phyloP scores from a whole-genome alignment of 179 eudicot species.

The Sideroxylon spinosum region DNA sequence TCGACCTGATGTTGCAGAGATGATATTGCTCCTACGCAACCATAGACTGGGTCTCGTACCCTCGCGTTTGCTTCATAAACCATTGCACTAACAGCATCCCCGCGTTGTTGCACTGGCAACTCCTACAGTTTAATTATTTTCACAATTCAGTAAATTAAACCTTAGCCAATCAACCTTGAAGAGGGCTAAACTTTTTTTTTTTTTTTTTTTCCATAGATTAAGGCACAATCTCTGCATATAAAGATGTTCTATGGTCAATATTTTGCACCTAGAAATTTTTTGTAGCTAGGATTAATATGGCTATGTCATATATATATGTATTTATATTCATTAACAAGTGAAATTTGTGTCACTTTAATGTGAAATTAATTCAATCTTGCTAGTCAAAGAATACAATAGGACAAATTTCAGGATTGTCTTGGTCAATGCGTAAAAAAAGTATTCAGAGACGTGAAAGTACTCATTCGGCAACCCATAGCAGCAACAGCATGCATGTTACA shows the following conservation, averaged over 20 bases:
- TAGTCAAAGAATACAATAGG: constrained; percentile 10
- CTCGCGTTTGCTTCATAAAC: constrained; percentile 95
- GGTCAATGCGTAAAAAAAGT: neutral
- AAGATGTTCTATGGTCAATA: too few species aligned
- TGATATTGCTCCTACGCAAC: constrained; percentile 88
- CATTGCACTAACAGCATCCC: constrained; percentile 87
- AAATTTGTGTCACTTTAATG: neutral
- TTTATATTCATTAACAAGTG: too few species aligned
- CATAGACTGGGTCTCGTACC: constrained; percentile 84
- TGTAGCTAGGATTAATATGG: too few species aligned
- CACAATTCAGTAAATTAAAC: neutral
- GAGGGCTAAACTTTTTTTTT: too few species aligned
- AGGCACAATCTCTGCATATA: too few species aligned
- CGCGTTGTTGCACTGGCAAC: constrained; percentile 65
- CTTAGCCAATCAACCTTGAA: neutral
- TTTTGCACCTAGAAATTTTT: too few species aligned
- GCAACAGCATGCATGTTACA: neutral
- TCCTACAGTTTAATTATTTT: constrained; percentile 37
- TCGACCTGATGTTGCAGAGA: constrained; percentile 75
- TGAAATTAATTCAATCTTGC: constrained; percentile 1
- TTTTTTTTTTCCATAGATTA: too few species aligned
- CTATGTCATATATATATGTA: too few species aligned
- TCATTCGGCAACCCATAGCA: neutral
- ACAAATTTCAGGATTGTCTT: neutral
- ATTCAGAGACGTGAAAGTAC: neutral